Conservation (phyloP, 768 basidiomycete genomes). For the Leccinellum albellum region DNA sequence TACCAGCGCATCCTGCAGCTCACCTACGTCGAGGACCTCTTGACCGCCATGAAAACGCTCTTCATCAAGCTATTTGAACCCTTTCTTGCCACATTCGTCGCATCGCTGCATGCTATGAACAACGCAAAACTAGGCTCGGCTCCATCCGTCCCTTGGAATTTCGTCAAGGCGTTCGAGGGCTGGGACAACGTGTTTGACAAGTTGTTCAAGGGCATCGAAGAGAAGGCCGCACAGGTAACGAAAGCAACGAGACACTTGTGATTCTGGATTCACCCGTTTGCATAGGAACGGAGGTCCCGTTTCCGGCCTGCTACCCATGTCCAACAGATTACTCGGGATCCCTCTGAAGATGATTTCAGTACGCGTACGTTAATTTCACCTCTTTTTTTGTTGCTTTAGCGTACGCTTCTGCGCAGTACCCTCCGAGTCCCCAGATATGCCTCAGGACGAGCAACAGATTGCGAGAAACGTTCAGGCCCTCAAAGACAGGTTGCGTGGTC, state of each 20-base stretch:
- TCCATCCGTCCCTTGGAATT: conserved; percentile 55
- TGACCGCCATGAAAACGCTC: conserved; percentile 72
- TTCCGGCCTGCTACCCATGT: conserved; percentile 39
- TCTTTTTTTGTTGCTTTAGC: background rate
- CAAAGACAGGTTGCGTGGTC: conserved; percentile 77
- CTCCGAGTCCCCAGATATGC: conserved; percentile 44
- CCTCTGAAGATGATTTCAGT: conserved; percentile 56
- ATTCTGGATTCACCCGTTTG: background rate
- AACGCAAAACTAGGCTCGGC: conserved; percentile 36
- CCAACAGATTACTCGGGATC: conserved; percentile 37
- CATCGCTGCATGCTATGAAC: conserved; percentile 69
- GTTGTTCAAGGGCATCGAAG: conserved; percentile 68
- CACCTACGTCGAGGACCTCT: conserved; percentile 87
- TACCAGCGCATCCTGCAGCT: conserved; percentile 96
- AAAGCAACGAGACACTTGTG: background rate
- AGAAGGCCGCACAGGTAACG: conserved; percentile 64
- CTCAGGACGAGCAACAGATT: conserved; percentile 84
- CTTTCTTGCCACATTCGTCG: conserved; percentile 77
- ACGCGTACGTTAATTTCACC: conserved; percentile 40
- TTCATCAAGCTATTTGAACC: conserved; percentile 88
- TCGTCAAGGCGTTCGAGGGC: conserved; percentile 63
- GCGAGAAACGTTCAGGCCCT: conserved; percentile 88
- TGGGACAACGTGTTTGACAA: conserved; percentile 84
- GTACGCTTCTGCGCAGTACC: conserved; percentile 35
- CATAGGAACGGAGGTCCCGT: conserved; percentile 71